phyloP scores from a whole-genome alignment of 257 asterid genomes.

The Primulina huaijiensis region DNA sequence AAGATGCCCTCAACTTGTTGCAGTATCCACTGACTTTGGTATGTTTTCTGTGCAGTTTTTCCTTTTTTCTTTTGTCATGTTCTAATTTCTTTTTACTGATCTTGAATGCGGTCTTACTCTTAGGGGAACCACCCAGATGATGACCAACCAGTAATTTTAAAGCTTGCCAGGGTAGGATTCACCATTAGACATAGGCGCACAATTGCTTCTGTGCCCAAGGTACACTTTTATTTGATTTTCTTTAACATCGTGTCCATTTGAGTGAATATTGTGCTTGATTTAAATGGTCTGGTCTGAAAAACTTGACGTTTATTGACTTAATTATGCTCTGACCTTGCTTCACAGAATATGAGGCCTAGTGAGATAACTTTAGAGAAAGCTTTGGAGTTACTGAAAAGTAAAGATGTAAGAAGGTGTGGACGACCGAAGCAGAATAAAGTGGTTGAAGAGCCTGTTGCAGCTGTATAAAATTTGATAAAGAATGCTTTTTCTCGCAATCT shows the following conservation, averaged over 20 bases:
- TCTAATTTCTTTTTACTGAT: constrained; percentile 19
- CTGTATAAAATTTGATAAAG: constrained; percentile 20
- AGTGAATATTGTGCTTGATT: background rate
- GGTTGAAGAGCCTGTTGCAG: constrained; percentile 39
- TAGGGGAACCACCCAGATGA: constrained; percentile 90
- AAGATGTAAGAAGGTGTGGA: constrained; percentile 56
- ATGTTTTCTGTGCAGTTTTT: constrained; percentile 17
- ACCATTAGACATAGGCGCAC: constrained; percentile 59
- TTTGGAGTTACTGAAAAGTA: constrained; percentile 52
- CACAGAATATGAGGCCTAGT: constrained; percentile 53
- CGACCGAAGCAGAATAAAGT: constrained; percentile 48
- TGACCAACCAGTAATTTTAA: constrained; percentile 53
- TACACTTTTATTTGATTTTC: constrained; percentile 16
- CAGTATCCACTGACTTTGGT: constrained; percentile 86
- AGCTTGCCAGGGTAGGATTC: constrained; percentile 60
- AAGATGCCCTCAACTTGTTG: constrained; percentile 72
- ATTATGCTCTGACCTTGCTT: background rate
- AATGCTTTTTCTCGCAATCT: background rate
- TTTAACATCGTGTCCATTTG: background rate
- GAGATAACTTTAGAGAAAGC: constrained; percentile 73
- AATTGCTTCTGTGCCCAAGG: constrained; percentile 80
- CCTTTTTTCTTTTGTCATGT: constrained; percentile 16
- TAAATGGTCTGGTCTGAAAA: constrained; percentile 1
- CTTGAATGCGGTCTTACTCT: constrained; percentile 20
- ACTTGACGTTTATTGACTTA: constrained; percentile 2